Evolutionary conservation across 352 stramenopile genomes (phyloP).

Genomic region (Pythium insidiosum): DNA sequence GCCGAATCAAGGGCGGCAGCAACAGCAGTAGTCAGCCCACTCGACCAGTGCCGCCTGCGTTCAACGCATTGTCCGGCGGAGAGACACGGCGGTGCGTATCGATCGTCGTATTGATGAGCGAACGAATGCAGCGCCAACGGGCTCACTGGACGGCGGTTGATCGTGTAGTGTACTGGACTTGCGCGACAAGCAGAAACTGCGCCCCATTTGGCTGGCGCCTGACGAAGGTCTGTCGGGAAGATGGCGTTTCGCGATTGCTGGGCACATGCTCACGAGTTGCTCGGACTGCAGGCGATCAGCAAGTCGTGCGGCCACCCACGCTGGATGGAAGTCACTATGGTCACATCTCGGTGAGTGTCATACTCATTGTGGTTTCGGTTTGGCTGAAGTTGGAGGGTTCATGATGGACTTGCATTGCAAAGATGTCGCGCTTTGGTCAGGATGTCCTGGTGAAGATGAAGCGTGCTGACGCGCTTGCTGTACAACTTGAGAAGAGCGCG

Average conservation of each 20-base stretch:
- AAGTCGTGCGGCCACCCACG: conserved; percentile 40
- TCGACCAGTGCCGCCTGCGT: too few relatives aligned
- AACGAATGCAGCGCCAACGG: too few relatives aligned
- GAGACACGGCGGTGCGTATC: too few relatives aligned
- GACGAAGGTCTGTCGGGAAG: conserved; percentile 35
- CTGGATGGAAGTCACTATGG: conserved; percentile 56
- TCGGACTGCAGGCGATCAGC: conserved; percentile 42
- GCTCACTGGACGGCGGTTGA: background rate
- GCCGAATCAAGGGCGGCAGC: conserved; percentile 1
- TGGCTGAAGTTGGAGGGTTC: background rate
- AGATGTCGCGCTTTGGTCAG: conserved; percentile 52
- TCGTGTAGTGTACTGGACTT: conserved; percentile 21
- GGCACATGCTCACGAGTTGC: too few relatives aligned
- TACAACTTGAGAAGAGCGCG: conserved; percentile 49
- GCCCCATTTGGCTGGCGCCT: conserved; percentile 54
- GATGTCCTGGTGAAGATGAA: conserved; percentile 55
- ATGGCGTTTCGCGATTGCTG: background rate
- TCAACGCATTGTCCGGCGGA: too few relatives aligned
- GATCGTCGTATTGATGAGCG: too few relatives aligned
- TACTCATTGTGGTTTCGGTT: background rate
- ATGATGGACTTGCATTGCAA: background rate
- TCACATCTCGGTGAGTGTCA: conserved; percentile 33
- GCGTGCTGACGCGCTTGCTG: conserved; percentile 38
- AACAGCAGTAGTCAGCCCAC: too few relatives aligned
- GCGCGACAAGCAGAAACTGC: conserved; percentile 60